phyloP scores from a whole-genome alignment of 177 flowering plant species.

The Vitis hybrid region DNA sequence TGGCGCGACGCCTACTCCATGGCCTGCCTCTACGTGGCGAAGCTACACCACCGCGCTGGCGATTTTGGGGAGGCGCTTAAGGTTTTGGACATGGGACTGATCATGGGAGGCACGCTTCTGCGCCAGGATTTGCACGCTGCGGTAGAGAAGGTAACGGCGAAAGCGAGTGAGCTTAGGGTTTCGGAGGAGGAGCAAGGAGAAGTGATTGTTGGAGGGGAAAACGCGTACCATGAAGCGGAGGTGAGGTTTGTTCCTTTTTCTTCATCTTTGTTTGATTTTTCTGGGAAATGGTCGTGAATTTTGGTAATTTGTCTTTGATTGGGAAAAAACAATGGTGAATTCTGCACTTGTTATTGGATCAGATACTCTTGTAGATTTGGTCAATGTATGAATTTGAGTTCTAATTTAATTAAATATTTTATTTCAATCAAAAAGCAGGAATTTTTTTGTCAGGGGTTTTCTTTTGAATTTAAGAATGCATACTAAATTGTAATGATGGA shows the following conservation, averaged over 20 bases:
- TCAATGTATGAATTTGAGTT: too few relatives aligned
- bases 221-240: slow-evolving; percentile 37
- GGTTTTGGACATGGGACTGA: slow-evolving; percentile 80
- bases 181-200: slow-evolving; percentile 4
- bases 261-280: not conserved
- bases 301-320: not conserved
- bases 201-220: not conserved
- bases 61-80: slow-evolving; percentile 64
- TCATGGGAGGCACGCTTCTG: slow-evolving; percentile 84
- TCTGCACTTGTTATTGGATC: too few relatives aligned
- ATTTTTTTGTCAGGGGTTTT: not conserved
- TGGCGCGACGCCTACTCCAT: slow-evolving; percentile 98
- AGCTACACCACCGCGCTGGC: slow-evolving; percentile 32
- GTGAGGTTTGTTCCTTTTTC: slow-evolving; percentile 43
- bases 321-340: too few relatives aligned
- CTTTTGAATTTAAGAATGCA: too few relatives aligned
- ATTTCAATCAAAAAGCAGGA: not conserved
- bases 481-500: too few relatives aligned
- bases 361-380: too few relatives aligned
- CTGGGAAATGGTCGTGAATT: not conserved
- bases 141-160: slow-evolving; percentile 27
- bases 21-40: slow-evolving; percentile 83
- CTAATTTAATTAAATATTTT: too few relatives aligned
- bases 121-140: slow-evolving; percentile 56
- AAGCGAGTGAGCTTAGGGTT: slow-evolving; percentile 20